Conservation (phyloP, 2,329 filamentous ascomycete species). For the Aureobasidium namibiae region DNA sequence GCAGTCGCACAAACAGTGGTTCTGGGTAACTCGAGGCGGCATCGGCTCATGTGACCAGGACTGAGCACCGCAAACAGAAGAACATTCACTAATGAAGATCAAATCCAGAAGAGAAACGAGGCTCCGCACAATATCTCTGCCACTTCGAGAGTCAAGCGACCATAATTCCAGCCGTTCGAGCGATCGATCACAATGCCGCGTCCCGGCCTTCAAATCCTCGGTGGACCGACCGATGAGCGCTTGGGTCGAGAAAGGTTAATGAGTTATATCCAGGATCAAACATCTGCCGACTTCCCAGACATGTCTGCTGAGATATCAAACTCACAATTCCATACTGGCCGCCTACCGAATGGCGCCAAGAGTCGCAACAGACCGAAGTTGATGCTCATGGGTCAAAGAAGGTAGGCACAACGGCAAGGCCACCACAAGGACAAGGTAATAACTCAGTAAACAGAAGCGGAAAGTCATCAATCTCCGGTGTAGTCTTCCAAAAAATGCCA, state of each 20-base stretch:
- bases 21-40: background rate
- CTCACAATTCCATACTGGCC: slow-evolving; percentile 28
- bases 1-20: background rate
- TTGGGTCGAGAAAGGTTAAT: slow-evolving; percentile 12
- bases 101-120: background rate
- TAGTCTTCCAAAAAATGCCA: slow-evolving; percentile 97
- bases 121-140: background rate
- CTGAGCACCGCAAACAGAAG: no score
- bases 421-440: slow-evolving; percentile 5
- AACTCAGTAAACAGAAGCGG: slow-evolving; percentile 59
- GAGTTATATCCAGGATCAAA: slow-evolving; percentile 15
- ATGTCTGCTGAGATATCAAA: slow-evolving; percentile 7
- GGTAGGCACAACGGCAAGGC: slow-evolving; percentile 47
- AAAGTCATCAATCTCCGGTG: slow-evolving; percentile 96
- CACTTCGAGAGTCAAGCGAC: background rate
- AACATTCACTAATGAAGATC: background rate
- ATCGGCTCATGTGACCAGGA: background rate
- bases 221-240: background rate
- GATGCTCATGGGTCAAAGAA: slow-evolving; percentile 88
- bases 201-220: background rate
- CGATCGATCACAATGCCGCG: slow-evolving; percentile 10
- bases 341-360: slow-evolving; percentile 40
- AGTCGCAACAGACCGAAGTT: slow-evolving; percentile 69
- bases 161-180: background rate
- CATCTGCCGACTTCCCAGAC: slow-evolving; percentile 11